phyloP scores from a whole-genome alignment of 257 asterid genomes.

The Forsythia viridissima region DNA sequence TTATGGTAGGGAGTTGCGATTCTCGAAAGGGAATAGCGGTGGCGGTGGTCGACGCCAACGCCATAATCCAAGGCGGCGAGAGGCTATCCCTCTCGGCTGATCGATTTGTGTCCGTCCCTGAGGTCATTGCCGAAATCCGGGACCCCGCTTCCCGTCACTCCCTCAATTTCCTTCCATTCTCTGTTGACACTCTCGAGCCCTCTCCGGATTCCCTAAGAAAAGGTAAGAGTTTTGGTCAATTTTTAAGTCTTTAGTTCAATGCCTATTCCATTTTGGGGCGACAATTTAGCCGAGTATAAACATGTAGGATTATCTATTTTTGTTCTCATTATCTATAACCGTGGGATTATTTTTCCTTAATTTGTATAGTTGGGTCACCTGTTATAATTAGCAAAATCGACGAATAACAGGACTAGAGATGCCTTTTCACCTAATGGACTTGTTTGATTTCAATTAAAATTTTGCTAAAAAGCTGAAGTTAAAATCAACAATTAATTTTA shows the following conservation, averaged over 20 bases:
- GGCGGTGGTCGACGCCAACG: conserved; percentile 95
- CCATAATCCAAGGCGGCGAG: conserved; percentile 80
- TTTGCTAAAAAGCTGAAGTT: too few species aligned
- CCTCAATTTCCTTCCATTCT: conserved; percentile 77
- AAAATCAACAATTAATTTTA: too few species aligned
- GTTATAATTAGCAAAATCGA: too few species aligned
- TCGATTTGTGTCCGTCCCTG: conserved; percentile 80
- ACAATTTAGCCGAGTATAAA: too few species aligned
- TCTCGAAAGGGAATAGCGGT: conserved; percentile 82
- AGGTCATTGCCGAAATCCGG: conserved; percentile 78
- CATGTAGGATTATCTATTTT: too few species aligned
- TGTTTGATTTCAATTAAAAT: too few species aligned
- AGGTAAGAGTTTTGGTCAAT: conserved; percentile 36
- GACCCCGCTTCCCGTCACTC: conserved; percentile 89
- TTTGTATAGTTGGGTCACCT: too few species aligned
- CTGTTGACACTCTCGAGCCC: conserved; percentile 77
- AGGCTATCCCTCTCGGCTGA: conserved; percentile 62
- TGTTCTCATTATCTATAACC: too few species aligned
- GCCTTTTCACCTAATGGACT: too few species aligned
- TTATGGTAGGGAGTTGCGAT: conserved; percentile 69
- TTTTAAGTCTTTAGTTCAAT: not conserved
- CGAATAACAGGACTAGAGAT: too few species aligned
- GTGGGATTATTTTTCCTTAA: too few species aligned
- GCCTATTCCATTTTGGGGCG: too few species aligned
- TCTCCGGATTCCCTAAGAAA: conserved; percentile 71